These are phyloP conservation scores for Fragaria ananassa DNA, from an alignment of 306 rosid genomes.

Conservation along the genomic window DNA sequence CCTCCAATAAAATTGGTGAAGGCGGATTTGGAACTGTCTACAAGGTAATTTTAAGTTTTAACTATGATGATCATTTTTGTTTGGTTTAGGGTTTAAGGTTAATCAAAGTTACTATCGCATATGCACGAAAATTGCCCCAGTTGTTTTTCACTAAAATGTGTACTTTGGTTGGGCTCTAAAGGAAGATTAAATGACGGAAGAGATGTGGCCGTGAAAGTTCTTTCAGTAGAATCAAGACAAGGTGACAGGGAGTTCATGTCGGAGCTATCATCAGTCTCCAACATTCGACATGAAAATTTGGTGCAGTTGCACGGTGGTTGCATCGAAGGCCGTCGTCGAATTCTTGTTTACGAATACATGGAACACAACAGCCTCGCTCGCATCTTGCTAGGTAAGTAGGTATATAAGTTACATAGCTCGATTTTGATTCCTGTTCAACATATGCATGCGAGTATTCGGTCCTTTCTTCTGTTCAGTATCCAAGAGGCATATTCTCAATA, in stretches of 20 bases:
- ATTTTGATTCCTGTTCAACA: background rate
- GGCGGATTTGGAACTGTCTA: conserved; percentile 39
- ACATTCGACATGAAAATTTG: conserved; percentile 25
- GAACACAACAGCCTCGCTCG: conserved; percentile 27
- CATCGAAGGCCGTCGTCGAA: conserved; percentile 23
- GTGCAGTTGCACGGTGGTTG: conserved; percentile 30
- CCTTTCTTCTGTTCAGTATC: too few species aligned
- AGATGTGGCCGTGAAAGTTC: conserved; percentile 30
- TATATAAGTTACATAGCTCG: background rate
- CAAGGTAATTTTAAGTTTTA: conserved; percentile 15
- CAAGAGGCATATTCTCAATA: background rate
- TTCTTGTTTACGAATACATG: conserved; percentile 33
- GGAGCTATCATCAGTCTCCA: conserved; percentile 31
- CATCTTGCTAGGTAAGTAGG: conserved; percentile 26
- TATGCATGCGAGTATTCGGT: too few species aligned
- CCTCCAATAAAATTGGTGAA: conserved; percentile 31
- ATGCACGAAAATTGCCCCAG: background rate
- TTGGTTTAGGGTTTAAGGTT: background rate
- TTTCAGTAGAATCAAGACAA: conserved; percentile 30
- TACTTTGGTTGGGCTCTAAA: conserved; percentile 1
- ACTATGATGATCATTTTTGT: background rate
- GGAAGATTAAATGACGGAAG: conserved; percentile 25
- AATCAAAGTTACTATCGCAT: background rate
- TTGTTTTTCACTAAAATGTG: background rate
- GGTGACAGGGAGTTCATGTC: conserved; percentile 38